Evolutionary conservation across 495 filamentous ascomycete genomes (phyloP).

Genomic region (Delitschia confertaspora): DNA sequence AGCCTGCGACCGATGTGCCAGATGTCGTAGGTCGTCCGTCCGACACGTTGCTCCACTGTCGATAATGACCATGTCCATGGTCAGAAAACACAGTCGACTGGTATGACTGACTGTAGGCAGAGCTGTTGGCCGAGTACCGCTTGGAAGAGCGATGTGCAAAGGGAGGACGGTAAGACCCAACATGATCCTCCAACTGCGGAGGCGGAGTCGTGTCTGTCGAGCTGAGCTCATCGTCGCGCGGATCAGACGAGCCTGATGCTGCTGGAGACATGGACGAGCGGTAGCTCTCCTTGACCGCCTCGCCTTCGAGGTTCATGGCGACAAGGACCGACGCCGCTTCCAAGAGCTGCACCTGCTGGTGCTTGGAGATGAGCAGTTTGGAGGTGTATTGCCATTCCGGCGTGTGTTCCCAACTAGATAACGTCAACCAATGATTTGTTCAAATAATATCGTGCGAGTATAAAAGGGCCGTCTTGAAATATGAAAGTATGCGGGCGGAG

Average conservation of each 20-base stretch:
- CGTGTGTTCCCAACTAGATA: slow-evolving; percentile 93
- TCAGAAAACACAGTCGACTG: slow-evolving; percentile 58
- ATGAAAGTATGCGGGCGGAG: slow-evolving; percentile 28
- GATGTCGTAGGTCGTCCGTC: slow-evolving; percentile 36
- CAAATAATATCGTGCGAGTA: slow-evolving; percentile 18
- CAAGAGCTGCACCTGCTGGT: slow-evolving; percentile 95
- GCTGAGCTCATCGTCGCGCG: slow-evolving; percentile 58
- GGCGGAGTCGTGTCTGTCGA: slow-evolving; percentile 65
- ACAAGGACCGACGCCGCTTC: slow-evolving; percentile 94
- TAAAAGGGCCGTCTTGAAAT: slow-evolving; percentile 22
- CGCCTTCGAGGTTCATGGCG: slow-evolving; percentile 69
- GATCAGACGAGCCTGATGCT: slow-evolving; percentile 65
- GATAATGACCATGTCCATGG: slow-evolving; percentile 39
- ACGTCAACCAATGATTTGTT: slow-evolving; percentile 44
- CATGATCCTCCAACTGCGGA: slow-evolving; percentile 40
- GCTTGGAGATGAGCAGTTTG: slow-evolving; percentile 97
- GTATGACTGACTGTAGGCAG: slow-evolving; percentile 70
- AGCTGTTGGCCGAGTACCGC: slow-evolving; percentile 53
- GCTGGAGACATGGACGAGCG: slow-evolving; percentile 73
- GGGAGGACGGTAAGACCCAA: slow-evolving; percentile 25
- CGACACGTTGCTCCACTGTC: slow-evolving; percentile 39
- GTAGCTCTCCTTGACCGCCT: slow-evolving; percentile 59
- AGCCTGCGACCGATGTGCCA: slow-evolving; percentile 38
- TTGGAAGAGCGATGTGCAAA: slow-evolving; percentile 40
- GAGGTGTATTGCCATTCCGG: slow-evolving; percentile 97